A percentile compares a stretch with the other conserved stretches of the same genome.
phyloP scores from a whole-genome alignment of 176 grass and related monocot species.

The Tuctoria greenei region DNA sequence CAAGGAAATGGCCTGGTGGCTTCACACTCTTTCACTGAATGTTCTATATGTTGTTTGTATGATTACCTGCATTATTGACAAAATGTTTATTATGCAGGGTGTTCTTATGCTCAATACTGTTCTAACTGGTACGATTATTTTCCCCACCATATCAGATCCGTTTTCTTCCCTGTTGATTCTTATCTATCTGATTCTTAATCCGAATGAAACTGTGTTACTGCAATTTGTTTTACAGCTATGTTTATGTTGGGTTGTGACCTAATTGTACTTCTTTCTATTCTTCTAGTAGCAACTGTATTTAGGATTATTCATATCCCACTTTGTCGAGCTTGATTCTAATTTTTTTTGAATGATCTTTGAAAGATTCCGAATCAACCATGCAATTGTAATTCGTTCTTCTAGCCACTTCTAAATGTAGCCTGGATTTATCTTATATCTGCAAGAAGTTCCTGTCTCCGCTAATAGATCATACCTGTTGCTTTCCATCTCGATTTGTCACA shows the following conservation, averaged over 20 bases:
- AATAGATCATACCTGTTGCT: neutral
- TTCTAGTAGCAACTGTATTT: neutral
- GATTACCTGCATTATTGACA: neutral
- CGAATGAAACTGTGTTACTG: neutral
- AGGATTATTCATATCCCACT: neutral
- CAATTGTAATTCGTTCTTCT: neutral
- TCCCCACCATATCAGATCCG: neutral
- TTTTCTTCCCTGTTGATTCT: neutral
- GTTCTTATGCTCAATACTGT: slow-evolving; percentile 97
- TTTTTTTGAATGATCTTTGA: neutral
- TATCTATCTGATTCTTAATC: neutral
- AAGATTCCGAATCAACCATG: neutral
- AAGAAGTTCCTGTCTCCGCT: neutral
- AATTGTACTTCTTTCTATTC: neutral
- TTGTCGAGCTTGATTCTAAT: neutral
- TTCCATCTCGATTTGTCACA: neutral
- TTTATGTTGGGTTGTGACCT: neutral
- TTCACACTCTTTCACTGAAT: neutral
- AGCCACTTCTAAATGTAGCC: neutral
- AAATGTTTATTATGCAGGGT: slow-evolving; percentile 57
- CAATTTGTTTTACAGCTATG: neutral
- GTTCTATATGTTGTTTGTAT: neutral
- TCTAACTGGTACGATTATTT: slow-evolving; percentile 71
- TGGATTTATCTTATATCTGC: neutral
- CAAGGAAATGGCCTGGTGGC: neutral